Base-by-base conservation (phyloP, 768 basidiomycete genomes). In the Suillus alpinus region DNA sequence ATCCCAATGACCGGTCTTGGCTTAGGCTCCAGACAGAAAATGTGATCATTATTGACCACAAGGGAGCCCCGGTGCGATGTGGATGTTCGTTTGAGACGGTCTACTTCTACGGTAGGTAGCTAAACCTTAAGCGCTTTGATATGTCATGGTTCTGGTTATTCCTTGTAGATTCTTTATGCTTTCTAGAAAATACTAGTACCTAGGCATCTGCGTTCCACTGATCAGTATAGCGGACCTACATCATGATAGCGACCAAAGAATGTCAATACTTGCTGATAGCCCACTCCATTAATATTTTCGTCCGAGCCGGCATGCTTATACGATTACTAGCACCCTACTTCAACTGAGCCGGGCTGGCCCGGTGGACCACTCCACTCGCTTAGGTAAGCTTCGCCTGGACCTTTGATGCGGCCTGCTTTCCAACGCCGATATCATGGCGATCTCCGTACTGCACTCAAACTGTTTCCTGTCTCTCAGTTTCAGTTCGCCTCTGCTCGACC, bases 391-490 rank as follows among this genome's bases (percentile, higher is more conserved):
- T 31, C 23, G 46, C 50, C 20, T 56, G 49, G 14, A 56, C 60
- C n/a, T 34, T 36, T 50, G 34, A 43, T 58, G 46, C 29, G 29
- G 53, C 16, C 65, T 60, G 56, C 62, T 56, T 43, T 31, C 26
- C 47, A 37, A 44, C 49, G 68, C 59, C 53, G 68, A 69, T 73
- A 74, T 73, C 70, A 68, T 66, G 68, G 62, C 63, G 62, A 74
- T 71, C 69, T 64, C 72, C 66, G 68, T 59, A 36, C 55, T 50
- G 20, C 13, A n/a, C 18, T 36, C 49, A 50, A 16, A 50, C 31
- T 50, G 29, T 32, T 50, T 50, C 43, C 56, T 49, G 47, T 59
- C 58, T 59, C 12, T 50, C 62, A 36, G 26, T 36, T 37, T 49
- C 51, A 49, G 39, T 34, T 59, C 49, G 8, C 26, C 41, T 37